phyloP scores from a whole-genome alignment of 352 stramenopile genomes.

The Phytopythium ostracodes region DNA sequence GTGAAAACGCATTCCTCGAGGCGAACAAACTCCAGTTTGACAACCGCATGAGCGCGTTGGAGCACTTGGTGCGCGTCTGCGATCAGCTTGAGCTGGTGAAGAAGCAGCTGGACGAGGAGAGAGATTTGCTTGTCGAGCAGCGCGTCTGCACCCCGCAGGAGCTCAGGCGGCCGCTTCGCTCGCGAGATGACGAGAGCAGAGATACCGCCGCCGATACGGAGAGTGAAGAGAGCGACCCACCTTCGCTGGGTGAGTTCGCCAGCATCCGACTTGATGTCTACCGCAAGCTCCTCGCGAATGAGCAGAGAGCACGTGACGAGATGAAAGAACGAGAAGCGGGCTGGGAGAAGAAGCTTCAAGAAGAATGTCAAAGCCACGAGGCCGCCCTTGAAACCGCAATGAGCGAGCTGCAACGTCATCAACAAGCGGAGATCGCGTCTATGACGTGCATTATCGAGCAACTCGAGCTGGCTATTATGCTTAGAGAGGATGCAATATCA shows the following conservation, averaged over 20 bases:
- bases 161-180: neutral
- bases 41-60: conserved; percentile 16
- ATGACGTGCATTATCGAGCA: neutral
- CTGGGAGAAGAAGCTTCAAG: neutral
- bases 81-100: conserved; percentile 13
- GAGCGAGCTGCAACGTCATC: neutral
- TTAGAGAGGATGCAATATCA: neutral
- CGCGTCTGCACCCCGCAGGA: conserved; percentile 15
- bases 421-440: neutral
- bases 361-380: neutral
- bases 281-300: conserved; percentile 6
- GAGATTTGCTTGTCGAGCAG: conserved; percentile 16
- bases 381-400: neutral
- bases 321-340: neutral
- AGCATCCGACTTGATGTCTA: conserved; percentile 5
- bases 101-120: conserved; percentile 11
- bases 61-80: conserved; percentile 20
- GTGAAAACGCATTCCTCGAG: conserved; percentile 29
- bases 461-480: conserved; percentile 1
- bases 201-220: neutral
- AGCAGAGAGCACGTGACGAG: conserved; percentile 4
- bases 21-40: conserved; percentile 19
- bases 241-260: neutral
- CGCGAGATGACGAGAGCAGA: neutral
- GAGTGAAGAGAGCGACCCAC: neutral